These are phyloP conservation scores for Halophytophthora polymorphica DNA, from an alignment of 352 stramenopile genomes.

Conservation along the genomic window DNA sequence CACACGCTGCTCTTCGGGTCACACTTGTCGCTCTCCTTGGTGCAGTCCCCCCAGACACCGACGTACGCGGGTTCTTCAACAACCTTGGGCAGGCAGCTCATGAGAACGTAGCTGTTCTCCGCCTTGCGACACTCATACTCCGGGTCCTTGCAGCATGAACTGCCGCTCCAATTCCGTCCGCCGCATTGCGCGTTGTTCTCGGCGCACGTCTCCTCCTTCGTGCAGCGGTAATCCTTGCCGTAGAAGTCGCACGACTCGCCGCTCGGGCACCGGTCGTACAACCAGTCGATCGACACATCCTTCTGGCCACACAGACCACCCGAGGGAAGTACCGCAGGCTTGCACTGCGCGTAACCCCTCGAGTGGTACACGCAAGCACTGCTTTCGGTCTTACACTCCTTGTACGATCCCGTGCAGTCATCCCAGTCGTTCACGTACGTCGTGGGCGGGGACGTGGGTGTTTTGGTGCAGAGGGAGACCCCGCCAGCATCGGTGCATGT, in stretches of 20 bases:
- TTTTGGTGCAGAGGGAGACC: constrained; percentile 6
- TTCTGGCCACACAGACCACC: constrained; percentile 36
- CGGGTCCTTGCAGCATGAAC: constrained; percentile 16
- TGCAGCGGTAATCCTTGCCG: constrained; percentile 28
- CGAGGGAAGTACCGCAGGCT: constrained; percentile 10
- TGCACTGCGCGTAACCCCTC: constrained; percentile 33
- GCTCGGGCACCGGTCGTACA: constrained; percentile 27
- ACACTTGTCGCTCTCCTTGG: constrained; percentile 11
- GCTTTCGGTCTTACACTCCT: constrained; percentile 6
- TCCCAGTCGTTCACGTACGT: constrained; percentile 17
- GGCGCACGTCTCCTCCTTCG: constrained; percentile 13
- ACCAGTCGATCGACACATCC: constrained; percentile 30
- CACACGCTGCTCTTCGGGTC: constrained; percentile 12
- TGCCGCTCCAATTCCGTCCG: constrained; percentile 17
- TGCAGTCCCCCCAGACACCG: constrained; percentile 19
- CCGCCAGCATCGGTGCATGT: constrained; percentile 1
- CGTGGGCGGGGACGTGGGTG: not conserved
- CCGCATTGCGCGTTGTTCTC: constrained; percentile 19
- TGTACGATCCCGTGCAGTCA: constrained; percentile 12
- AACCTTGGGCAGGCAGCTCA: constrained; percentile 6
- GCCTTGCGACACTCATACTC: constrained; percentile 19
- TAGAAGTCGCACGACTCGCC: constrained; percentile 20
- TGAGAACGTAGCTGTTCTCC: constrained; percentile 15
- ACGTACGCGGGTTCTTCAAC: constrained; percentile 13
- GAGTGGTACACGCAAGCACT: constrained; percentile 27